phyloP scores from a whole-genome alignment of 129 eudicot genomes.

The Mikania micrantha region DNA sequence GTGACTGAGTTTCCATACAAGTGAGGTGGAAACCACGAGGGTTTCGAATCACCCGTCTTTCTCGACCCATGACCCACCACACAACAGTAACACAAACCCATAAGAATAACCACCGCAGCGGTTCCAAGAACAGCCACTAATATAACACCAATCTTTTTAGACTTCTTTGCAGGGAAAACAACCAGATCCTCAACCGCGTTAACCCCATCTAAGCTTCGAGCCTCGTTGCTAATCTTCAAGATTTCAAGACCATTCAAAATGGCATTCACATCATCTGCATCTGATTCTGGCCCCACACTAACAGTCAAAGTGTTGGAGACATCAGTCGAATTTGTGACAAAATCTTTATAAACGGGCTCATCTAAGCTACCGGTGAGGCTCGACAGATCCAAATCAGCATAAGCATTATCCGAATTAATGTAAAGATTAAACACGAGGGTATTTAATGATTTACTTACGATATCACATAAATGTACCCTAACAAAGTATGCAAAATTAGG shows the following conservation, averaged over 20 bases:
- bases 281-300: slow-evolving; percentile 76
- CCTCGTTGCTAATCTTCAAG: slow-evolving; percentile 86
- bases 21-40: slow-evolving; percentile 84
- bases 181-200: slow-evolving; percentile 49
- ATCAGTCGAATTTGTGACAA: slow-evolving; percentile 48
- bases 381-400: slow-evolving; percentile 57
- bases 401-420: slow-evolving; percentile 62
- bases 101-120: slow-evolving; percentile 36
- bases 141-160: slow-evolving; percentile 32
- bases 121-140: slow-evolving; percentile 52
- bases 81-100: slow-evolving; percentile 57
- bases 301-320: slow-evolving; percentile 55
- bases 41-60: slow-evolving; percentile 42
- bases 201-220: slow-evolving; percentile 66
- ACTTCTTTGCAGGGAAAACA: slow-evolving; percentile 29
- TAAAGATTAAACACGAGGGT: slow-evolving; percentile 64
- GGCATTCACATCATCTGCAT: slow-evolving; percentile 40
- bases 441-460: slow-evolving; percentile 57
- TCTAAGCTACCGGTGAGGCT: slow-evolving; percentile 48
- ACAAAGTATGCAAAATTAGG: slow-evolving; percentile 74
- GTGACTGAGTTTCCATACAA: slow-evolving; percentile 79
- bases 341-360: slow-evolving; percentile 75
- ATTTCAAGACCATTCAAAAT: slow-evolving; percentile 87
- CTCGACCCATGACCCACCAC: slow-evolving; percentile 42
- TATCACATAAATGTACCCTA: slow-evolving; percentile 84